These are phyloP conservation scores for Pezicula carpinea DNA, from an alignment of 2,329 filamentous ascomycete genomes.

Conservation along the genomic window DNA sequence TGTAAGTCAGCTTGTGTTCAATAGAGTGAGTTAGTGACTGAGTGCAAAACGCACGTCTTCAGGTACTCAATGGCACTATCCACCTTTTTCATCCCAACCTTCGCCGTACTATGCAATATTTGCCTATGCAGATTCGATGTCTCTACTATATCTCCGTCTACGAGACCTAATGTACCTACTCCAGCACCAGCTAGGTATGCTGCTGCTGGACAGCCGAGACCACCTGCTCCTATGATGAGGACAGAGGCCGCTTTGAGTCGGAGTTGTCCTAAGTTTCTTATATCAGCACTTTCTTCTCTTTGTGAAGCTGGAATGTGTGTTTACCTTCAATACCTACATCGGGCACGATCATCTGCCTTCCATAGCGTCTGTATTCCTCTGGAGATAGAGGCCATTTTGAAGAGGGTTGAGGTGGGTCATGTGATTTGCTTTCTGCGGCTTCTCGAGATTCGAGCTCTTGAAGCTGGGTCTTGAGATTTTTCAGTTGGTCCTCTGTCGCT, in stretches of 20 bases:
- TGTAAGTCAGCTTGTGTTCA: background rate
- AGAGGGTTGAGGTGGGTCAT: constrained; percentile 7
- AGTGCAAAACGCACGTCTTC: constrained; percentile 38
- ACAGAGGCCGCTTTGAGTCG: constrained; percentile 65
- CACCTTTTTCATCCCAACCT: constrained; percentile 74
- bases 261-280: constrained; percentile 59
- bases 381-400: constrained; percentile 62
- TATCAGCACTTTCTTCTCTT: background rate
- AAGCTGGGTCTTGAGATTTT: constrained; percentile 40
- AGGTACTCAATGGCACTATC: constrained; percentile 66
- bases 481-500: constrained; percentile 43
- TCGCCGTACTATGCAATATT: constrained; percentile 69
- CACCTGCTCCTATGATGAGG: constrained; percentile 81
- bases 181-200: constrained; percentile 91
- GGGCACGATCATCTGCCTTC: constrained; percentile 84
- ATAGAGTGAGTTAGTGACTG: background rate
- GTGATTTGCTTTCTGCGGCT: constrained; percentile 1
- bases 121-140: constrained; percentile 90
- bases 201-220: constrained; percentile 86
- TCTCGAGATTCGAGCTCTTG: constrained; percentile 22
- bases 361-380: constrained; percentile 82
- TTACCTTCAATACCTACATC: constrained; percentile 71
- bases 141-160: constrained; percentile 87
- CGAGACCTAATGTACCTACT: constrained; percentile 74
- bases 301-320: background rate